Conservation (phyloP, 2,329 filamentous ascomycete genomes). For the Emergomyces orientalis region DNA sequence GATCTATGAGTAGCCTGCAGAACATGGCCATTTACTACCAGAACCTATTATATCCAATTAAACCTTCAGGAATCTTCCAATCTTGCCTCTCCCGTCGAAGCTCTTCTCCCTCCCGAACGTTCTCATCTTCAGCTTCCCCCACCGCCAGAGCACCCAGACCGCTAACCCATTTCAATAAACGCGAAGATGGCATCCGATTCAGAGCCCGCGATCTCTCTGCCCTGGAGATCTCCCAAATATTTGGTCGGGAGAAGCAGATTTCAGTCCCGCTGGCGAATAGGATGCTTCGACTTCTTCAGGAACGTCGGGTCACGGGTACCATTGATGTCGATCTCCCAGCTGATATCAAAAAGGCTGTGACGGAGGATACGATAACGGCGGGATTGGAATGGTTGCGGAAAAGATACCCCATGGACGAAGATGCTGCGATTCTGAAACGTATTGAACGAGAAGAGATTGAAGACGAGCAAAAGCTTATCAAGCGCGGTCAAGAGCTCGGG, state of each 20-base stretch:
- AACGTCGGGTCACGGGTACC: slow-evolving; percentile 37
- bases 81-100: not conserved
- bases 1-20: slow-evolving; percentile 1
- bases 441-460: slow-evolving; percentile 34
- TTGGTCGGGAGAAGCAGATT: slow-evolving; percentile 25
- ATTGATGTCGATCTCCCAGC: slow-evolving; percentile 36
- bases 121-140: not conserved
- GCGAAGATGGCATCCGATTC: slow-evolving; percentile 24
- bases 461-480: slow-evolving; percentile 29
- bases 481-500: slow-evolving; percentile 32
- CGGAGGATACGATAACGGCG: slow-evolving; percentile 26
- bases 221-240: slow-evolving; percentile 22
- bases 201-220: slow-evolving; percentile 25
- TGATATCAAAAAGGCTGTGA: slow-evolving; percentile 29
- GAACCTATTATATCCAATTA: not conserved
- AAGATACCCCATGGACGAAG: slow-evolving; percentile 39
- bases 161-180: slow-evolving; percentile 6
- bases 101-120: not conserved
- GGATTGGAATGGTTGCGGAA: slow-evolving; percentile 36
- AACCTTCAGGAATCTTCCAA: not conserved
- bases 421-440: slow-evolving; percentile 39
- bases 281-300: slow-evolving; percentile 33
- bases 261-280: slow-evolving; percentile 29
- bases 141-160: slow-evolving; percentile 7
- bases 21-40: not conserved